Evolutionary conservation across 2,329 filamentous ascomycete genomes (phyloP).

Genomic region (Biscogniauxia mediterranea): DNA sequence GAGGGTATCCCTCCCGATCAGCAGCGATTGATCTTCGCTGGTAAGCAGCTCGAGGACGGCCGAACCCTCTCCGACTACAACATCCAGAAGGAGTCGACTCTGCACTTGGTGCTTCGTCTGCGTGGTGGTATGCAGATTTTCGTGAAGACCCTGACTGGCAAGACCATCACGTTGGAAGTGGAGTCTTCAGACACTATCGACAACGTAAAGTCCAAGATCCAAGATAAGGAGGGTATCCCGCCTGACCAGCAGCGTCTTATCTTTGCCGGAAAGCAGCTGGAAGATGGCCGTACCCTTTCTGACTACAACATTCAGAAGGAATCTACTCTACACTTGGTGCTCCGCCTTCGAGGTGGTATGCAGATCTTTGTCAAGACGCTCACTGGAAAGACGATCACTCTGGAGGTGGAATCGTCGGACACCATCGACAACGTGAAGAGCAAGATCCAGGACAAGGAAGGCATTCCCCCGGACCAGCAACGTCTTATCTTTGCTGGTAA

Average conservation of each 20-base stretch:
- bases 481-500: constrained; percentile 70
- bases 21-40: constrained; percentile 93
- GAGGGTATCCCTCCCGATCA: constrained; percentile 95
- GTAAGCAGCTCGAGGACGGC: constrained; percentile 94
- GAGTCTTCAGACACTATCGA: constrained; percentile 89
- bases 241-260: constrained; percentile 93
- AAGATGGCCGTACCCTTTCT: constrained; percentile 84
- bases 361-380: constrained; percentile 71
- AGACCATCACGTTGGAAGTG: constrained; percentile 91
- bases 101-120: constrained; percentile 82
- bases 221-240: constrained; percentile 90
- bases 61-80: constrained; percentile 91
- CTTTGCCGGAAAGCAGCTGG: constrained; percentile 89
- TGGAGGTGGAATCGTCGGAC: constrained; percentile 66
- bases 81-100: constrained; percentile 89
- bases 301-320: constrained; percentile 99
- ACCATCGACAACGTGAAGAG: constrained; percentile 70
- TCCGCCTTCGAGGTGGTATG: constrained; percentile 80
- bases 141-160: constrained; percentile 84
- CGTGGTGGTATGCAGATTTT: constrained; percentile 90
- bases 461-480: constrained; percentile 69
- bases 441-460: constrained; percentile 73
- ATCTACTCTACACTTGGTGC: constrained; percentile 76
- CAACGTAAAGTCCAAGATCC: constrained; percentile 92
- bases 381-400: constrained; percentile 67